phyloP scores from a whole-genome alignment of 208 protist species.

The Acanthamoeba castellanii region DNA sequence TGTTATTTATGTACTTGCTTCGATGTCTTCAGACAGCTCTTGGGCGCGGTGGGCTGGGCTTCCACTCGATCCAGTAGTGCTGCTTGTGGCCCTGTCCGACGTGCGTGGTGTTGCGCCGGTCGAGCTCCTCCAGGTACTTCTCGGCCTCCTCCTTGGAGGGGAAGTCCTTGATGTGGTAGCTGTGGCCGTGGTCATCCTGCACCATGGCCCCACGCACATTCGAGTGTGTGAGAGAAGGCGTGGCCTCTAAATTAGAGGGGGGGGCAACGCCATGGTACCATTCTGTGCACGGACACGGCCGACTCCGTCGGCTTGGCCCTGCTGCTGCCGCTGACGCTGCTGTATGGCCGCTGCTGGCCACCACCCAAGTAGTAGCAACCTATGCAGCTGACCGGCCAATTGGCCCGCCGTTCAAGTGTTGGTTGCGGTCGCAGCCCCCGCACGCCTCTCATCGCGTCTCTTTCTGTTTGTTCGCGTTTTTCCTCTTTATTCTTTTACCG shows the following conservation, averaged over 20 bases:
- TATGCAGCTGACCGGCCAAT: no score
- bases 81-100: constrained; percentile 17
- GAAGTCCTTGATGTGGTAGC: not conserved
- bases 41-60: no score
- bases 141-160: not conserved
- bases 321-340: not conserved
- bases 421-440: no score
- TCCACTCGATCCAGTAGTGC: not conserved
- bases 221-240: not conserved
- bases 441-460: no score
- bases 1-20: no score
- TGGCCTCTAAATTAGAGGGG: not conserved
- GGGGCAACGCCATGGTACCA: not conserved
- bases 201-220: no score
- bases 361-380: no score
- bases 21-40: no score
- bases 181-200: constrained; percentile 1
- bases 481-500: no score
- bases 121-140: not conserved
- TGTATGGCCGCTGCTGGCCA: not conserved
- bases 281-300: not conserved
- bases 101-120: not conserved
- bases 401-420: no score
- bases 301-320: not conserved
- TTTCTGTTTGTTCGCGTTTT: no score